phyloP scores from a whole-genome alignment of 1,284 basidiomycete genomes.

The Leccinum laetum region DNA sequence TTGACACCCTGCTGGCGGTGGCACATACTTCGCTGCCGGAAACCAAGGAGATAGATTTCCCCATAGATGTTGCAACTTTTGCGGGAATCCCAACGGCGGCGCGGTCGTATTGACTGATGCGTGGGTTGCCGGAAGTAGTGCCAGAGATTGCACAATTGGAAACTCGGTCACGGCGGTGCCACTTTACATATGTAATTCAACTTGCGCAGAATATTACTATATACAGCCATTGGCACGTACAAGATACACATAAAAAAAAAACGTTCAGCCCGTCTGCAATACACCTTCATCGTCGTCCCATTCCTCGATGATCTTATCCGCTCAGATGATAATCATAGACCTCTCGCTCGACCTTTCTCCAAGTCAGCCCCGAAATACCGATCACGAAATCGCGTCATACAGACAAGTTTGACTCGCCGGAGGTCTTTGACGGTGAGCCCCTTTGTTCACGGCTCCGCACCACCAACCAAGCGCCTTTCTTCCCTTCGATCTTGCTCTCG shows the following conservation, averaged over 20 bases:
- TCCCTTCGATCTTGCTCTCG: not conserved
- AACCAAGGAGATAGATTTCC: not conserved
- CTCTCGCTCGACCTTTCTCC: slow-evolving; percentile 67
- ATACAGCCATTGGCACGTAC: too few relatives aligned
- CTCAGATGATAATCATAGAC: slow-evolving; percentile 77
- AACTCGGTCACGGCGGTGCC: too few relatives aligned
- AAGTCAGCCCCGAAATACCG: slow-evolving; percentile 71
- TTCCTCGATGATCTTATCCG: slow-evolving; percentile 39
- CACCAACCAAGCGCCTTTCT: not conserved
- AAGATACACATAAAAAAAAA: too few relatives aligned
- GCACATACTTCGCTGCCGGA: not conserved
- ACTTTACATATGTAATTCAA: too few relatives aligned
- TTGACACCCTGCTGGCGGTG: not conserved
- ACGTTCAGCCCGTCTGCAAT: too few relatives aligned
- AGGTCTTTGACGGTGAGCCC: slow-evolving; percentile 58
- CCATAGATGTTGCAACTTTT: not conserved
- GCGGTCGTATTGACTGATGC: not conserved
- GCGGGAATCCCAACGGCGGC: not conserved
- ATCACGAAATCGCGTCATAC: slow-evolving; percentile 72
- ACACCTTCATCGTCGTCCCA: too few relatives aligned
- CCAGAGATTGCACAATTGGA: not conserved
- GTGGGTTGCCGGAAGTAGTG: not conserved
- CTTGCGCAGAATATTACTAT: too few relatives aligned
- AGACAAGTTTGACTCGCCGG: slow-evolving; percentile 68
- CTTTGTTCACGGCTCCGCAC: not conserved